These are phyloP conservation scores for Cynanchum wilfordii DNA, from an alignment of 257 asterid species.

Conservation along the genomic window DNA sequence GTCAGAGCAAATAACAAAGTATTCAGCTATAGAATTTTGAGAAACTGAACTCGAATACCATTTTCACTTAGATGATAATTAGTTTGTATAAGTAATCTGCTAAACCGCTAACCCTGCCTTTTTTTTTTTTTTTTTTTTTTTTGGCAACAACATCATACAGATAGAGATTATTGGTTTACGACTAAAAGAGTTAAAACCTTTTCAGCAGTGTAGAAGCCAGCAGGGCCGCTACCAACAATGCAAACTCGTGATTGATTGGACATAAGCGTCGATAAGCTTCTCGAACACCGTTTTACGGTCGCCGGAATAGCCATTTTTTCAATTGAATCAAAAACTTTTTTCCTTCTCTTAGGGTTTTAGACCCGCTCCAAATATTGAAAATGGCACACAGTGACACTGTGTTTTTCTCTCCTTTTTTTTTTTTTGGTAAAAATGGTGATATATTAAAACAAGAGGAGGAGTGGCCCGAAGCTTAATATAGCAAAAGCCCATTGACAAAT, in stretches of 20 bases:
- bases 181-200: conserved; percentile 37
- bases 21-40: background rate
- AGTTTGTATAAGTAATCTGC: background rate
- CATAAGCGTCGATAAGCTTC: conserved; percentile 43
- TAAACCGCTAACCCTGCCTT: background rate
- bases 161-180: background rate
- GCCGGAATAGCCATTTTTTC: conserved; percentile 31
- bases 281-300: conserved; percentile 29
- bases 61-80: background rate
- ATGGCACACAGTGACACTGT: background rate
- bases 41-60: no score
- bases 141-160: background rate
- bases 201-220: conserved; percentile 88
- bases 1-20: background rate
- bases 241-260: conserved; percentile 57
- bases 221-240: conserved; percentile 94
- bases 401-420: no score
- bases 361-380: background rate
- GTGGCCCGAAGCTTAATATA: background rate
- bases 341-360: conserved; percentile 2
- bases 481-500: background rate
- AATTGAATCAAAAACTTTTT: background rate
- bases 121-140: background rate
- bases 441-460: no score
- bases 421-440: no score